Evolutionary conservation across 78 protist genomes (phyloP), one percentile per base, ranked within the genome.

Genomic region (Monosiga brevicollis): DNA sequence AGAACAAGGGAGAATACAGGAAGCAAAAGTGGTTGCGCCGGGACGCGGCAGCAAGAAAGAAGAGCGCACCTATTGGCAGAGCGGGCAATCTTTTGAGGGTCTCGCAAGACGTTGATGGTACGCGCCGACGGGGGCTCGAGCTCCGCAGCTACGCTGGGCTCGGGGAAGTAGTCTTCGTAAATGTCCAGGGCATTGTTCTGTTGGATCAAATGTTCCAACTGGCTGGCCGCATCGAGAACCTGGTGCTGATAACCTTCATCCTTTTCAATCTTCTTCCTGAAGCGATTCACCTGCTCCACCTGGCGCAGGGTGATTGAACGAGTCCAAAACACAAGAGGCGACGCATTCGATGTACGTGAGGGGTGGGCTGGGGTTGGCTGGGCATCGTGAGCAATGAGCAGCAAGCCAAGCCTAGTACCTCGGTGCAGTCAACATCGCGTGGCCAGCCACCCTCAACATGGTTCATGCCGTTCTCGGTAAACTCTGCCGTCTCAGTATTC

Each of bases 401-500:
- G n/a, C n/a, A n/a, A n/a, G n/a, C n/a, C n/a, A n/a, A n/a, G n/a
- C n/a, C n/a, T 6, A 6, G 62, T 35, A 37, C 36, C 42, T 91
- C 90, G 1, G 82, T 54, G 22, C 79, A 37, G 49, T 91, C 89
- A 23, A 91, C 73, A 23, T 80, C 91, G 42, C 75, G 82, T 10
- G 95, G 93, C 95, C 95, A 93, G 42, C 95, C 95, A 34, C 95
- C 95, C 42, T 93, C 95, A 0, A 6, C 22, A 54, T 93, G 95
- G 2, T 71, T 37, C 70, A 85, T 79, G 20, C 95, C 93, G 9
- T 32, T 0, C n/a, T 3, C 0, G 3, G 11, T 0, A 11, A 36
- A 24, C 36, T 22, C 38, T 37, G 88, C 35, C n/a, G 78, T 73
- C 73, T 88, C 90, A 1, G 93, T 89, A 88, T 90, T 88, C 32